Conservation (phyloP, 371 early-diverging fungal species). For the Cokeromyces recurvatus region DNA sequence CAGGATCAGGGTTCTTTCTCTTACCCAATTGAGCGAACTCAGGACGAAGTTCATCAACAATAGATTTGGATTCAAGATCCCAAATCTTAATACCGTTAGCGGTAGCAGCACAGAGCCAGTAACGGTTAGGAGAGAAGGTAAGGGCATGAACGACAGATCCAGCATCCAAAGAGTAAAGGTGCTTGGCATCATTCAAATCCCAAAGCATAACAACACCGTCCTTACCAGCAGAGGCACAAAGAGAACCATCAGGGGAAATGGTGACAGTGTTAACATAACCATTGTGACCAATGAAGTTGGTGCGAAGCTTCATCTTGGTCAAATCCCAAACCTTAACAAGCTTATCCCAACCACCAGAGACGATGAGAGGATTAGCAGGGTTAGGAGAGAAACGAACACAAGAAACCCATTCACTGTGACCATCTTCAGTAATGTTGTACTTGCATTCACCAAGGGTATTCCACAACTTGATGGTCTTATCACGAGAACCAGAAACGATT, state of each 20-base stretch:
- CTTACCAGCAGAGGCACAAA: conserved; percentile 99
- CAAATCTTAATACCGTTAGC: conserved; percentile 96
- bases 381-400: conserved; percentile 99
- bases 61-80: conserved; percentile 97
- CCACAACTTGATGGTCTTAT: conserved; percentile 99
- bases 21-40: conserved; percentile 78
- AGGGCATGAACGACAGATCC: conserved; percentile 95
- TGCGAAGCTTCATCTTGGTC: conserved; percentile 95
- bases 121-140: conserved; percentile 98
- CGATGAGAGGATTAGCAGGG: conserved; percentile 95
- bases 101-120: conserved; percentile 99
- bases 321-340: conserved; percentile 99
- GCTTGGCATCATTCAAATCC: conserved; percentile 99
- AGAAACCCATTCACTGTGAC: conserved; percentile 97
- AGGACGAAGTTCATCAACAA: conserved; percentile 94
- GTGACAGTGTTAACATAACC: conserved; percentile 98
- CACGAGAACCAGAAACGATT: conserved; percentile 97
- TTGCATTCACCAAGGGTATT: conserved; percentile 99
- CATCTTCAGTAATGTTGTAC: conserved; percentile 90
- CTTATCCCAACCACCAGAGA: conserved; percentile 99
- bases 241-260: conserved; percentile 99
- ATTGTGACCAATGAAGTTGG: conserved; percentile 98
- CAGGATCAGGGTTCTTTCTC: conserved; percentile 69
- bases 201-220: conserved; percentile 98
- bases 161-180: conserved; percentile 98